Percentiles rank a stretch among this genome's conserved stretches.
Evolutionary conservation across 805 yeast species (phyloP).

Genomic region (Candida pseudoglaebosa): DNA sequence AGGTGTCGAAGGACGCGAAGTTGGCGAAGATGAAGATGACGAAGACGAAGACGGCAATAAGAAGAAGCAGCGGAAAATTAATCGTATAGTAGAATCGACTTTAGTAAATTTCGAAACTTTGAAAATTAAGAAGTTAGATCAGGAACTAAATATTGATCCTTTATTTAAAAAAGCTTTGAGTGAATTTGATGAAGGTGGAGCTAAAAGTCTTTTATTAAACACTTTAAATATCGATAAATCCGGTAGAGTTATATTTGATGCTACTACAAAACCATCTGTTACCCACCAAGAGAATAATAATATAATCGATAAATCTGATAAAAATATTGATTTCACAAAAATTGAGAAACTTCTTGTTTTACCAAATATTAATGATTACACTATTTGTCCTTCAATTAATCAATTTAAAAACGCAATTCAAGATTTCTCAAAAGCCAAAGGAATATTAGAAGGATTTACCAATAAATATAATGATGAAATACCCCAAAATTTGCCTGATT

Average conservation of each 20-base stretch:
- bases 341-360: conserved; percentile 9
- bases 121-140: conserved; percentile 53
- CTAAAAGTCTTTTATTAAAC: conserved; percentile 63
- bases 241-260: conserved; percentile 65
- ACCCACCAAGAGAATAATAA: conserved; percentile 10
- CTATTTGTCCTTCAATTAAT: conserved; percentile 69
- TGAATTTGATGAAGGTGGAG: conserved; percentile 81
- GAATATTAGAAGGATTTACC: conserved; percentile 38
- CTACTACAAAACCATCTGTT: conserved; percentile 34
- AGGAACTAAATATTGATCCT: conserved; percentile 67
- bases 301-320: conserved; percentile 12
- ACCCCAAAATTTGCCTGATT: conserved; percentile 10
- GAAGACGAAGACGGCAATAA: conserved; percentile 14
- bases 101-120: conserved; percentile 49
- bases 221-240: conserved; percentile 51
- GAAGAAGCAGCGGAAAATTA: conserved; percentile 24
- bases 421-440: conserved; percentile 45
- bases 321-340: conserved; percentile 1
- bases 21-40: conserved; percentile 15
- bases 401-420: conserved; percentile 56
- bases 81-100: conserved; percentile 42
- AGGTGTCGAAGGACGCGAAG: conserved; percentile 15
- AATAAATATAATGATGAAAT: conserved; percentile 17
- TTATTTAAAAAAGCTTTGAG: conserved; percentile 70
- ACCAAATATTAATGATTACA: conserved; percentile 19